A percentile compares a stretch with the other conserved stretches of the same genome.
These are phyloP conservation scores for Malbranchea zuffiana DNA, from an alignment of 2,329 filamentous ascomycete genomes.

Conservation along the genomic window DNA sequence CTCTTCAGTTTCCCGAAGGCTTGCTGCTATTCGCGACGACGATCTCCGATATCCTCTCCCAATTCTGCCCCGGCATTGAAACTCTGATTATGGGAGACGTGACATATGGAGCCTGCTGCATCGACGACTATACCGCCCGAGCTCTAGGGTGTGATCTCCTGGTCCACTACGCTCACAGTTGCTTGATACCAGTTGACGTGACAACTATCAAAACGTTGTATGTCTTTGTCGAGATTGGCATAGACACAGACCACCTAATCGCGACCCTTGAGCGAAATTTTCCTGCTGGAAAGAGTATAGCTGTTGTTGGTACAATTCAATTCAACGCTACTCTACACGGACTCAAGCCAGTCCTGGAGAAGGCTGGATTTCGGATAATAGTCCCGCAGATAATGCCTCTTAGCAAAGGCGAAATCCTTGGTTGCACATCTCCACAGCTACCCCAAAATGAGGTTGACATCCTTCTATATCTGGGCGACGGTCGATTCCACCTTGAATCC, in stretches of 20 bases:
- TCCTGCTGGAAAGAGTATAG: conserved; percentile 69
- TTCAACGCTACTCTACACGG: conserved; percentile 97
- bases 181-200: conserved; percentile 88
- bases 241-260: conserved; percentile 78
- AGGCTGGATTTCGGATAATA: conserved; percentile 71
- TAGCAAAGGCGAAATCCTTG: conserved; percentile 89
- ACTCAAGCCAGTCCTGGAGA: conserved; percentile 63
- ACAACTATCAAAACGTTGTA: conserved; percentile 96
- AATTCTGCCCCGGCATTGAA: conserved; percentile 84
- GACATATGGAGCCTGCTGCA: conserved; percentile 96
- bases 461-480: conserved; percentile 82
- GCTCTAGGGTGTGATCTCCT: conserved; percentile 89
- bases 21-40: conserved; percentile 92
- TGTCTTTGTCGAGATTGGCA: conserved; percentile 95
- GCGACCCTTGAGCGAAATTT: conserved; percentile 86
- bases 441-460: conserved; percentile 53
- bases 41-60: conserved; percentile 87
- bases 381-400: conserved; percentile 88
- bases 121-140: conserved; percentile 93
- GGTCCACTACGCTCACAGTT: conserved; percentile 95
- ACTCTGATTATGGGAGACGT: conserved; percentile 99
- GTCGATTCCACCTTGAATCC: conserved; percentile 89
- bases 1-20: conserved; percentile 95
- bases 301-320: conserved; percentile 92
- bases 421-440: conserved; percentile 86